These are phyloP conservation scores for Aspergillus steynii DNA, from an alignment of 495 filamentous ascomycete species.

Conservation along the genomic window DNA sequence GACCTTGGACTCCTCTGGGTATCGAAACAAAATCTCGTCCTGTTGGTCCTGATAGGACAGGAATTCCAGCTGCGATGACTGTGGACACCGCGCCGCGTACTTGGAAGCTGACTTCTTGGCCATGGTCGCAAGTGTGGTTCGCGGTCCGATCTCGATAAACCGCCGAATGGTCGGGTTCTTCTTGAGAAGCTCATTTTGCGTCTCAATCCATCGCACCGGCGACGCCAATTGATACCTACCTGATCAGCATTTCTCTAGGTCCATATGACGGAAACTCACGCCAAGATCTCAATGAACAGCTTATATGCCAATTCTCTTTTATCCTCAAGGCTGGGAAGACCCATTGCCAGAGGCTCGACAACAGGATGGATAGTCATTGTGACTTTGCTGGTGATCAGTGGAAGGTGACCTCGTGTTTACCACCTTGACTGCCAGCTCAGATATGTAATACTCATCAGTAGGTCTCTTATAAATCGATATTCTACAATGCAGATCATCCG, in stretches of 20 bases:
- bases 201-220: conserved; percentile 98
- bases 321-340: neutral
- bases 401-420: neutral
- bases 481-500: neutral
- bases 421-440: neutral
- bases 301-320: conserved; percentile 18
- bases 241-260: conserved; percentile 1
- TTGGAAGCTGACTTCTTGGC: conserved; percentile 89
- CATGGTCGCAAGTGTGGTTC: conserved; percentile 95
- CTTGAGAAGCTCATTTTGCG: conserved; percentile 70
- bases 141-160: conserved; percentile 95
- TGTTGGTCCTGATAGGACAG: conserved; percentile 20
- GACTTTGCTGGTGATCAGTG: neutral
- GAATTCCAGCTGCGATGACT: conserved; percentile 10
- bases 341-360: neutral
- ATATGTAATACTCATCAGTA: neutral
- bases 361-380: neutral
- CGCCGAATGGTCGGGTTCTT: conserved; percentile 75
- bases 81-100: conserved; percentile 86
- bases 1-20: neutral
- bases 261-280: conserved; percentile 16
- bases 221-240: conserved; percentile 88
- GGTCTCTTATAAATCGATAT: neutral
- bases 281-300: conserved; percentile 27
- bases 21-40: conserved; percentile 17